Percentiles rank a stretch among this genome's conserved stretches.
phyloP scores from a whole-genome alignment of 176 grass and related monocot genomes.

The Avena sativa region DNA sequence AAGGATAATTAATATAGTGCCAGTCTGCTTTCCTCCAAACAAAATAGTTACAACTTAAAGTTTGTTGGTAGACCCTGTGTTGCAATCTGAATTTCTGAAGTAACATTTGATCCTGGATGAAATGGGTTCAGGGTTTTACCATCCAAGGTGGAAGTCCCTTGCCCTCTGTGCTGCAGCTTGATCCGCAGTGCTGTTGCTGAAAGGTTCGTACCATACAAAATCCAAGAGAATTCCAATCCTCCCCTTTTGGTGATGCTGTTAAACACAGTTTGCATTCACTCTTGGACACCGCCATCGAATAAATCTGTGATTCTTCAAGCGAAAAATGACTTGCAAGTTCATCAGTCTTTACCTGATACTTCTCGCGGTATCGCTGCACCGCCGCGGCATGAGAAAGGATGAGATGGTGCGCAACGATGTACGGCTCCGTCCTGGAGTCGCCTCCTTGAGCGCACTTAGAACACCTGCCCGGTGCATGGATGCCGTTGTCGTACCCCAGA shows the following conservation, averaged over 20 bases:
- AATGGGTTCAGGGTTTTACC: conserved; percentile 48
- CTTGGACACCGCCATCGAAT: background rate
- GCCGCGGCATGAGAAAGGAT: conserved; percentile 90
- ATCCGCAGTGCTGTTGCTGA: conserved; percentile 63
- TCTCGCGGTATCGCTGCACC: conserved; percentile 67
- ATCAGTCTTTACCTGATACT: conserved; percentile 66
- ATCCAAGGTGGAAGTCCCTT: conserved; percentile 94
- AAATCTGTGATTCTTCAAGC: background rate
- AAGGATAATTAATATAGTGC: background rate
- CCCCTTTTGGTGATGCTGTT: conserved; percentile 73
- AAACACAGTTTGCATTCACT: conserved; percentile 6
- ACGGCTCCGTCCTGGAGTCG: conserved; percentile 83
- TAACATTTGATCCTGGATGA: background rate
- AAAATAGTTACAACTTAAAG: background rate
- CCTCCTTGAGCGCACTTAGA: conserved; percentile 60
- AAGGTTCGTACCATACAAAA: conserved; percentile 87
- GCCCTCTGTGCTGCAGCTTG: conserved; percentile 77
- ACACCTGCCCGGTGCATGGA: conserved; percentile 81
- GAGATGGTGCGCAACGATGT: conserved; percentile 74
- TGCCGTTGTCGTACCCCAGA: conserved; percentile 82
- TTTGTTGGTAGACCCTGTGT: background rate
- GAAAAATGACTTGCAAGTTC: background rate
- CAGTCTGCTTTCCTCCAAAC: background rate
- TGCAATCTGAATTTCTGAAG: background rate
- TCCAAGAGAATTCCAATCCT: conserved; percentile 92